A percentile compares a stretch with the other conserved stretches of the same genome.
Conservation (phyloP, 2,329 filamentous ascomycete genomes). For the Aspergillus caelatus region DNA sequence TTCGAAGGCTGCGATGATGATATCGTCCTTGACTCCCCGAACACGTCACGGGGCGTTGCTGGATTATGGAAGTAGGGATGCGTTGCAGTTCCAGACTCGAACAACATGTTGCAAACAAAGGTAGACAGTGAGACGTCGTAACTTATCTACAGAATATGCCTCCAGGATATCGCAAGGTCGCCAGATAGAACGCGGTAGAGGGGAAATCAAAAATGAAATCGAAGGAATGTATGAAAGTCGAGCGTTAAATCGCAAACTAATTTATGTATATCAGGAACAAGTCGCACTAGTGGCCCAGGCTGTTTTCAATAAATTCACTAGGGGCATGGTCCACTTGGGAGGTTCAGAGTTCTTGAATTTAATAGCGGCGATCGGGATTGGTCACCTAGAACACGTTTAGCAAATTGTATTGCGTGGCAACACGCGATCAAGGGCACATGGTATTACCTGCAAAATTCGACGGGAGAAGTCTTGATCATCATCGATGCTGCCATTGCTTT, state of each 20-base stretch:
- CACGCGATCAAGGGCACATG: background rate
- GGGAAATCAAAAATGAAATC: conserved; percentile 17
- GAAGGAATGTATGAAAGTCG: conserved; percentile 14
- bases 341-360: background rate
- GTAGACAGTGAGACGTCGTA: conserved; percentile 6
- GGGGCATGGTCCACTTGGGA: background rate
- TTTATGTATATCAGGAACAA: conserved; percentile 17
- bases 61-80: background rate
- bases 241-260: conserved; percentile 15
- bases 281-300: conserved; percentile 2
- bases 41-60: background rate
- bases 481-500: conserved; percentile 94
- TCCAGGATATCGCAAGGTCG: conserved; percentile 32
- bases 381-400: conserved; percentile 28
- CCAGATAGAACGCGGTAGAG: conserved; percentile 29
- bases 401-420: background rate
- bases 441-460: conserved; percentile 85
- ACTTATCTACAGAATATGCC: conserved; percentile 17
- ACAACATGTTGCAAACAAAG: conserved; percentile 5
- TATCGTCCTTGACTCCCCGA: background rate
- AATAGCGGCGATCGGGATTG: conserved; percentile 35
- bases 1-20: background rate
- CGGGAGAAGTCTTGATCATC: conserved; percentile 97
- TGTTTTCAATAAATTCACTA: background rate
- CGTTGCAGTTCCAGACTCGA: conserved; percentile 6